Conservation (phyloP, 2,329 filamentous ascomycete species). For the Leptographium flavum region DNA sequence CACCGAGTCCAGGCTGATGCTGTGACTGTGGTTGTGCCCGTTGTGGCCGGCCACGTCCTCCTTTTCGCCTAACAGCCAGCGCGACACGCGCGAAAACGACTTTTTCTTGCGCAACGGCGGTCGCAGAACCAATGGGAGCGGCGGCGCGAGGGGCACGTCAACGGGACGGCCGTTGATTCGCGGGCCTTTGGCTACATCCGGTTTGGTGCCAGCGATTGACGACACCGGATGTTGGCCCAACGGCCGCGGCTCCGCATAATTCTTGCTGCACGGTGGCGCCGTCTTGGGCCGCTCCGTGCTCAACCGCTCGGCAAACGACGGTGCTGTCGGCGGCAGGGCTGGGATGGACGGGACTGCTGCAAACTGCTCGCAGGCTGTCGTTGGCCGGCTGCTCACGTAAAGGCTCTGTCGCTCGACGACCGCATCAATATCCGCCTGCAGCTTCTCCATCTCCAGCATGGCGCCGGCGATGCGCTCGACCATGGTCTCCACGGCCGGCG, state of each 20-base stretch:
- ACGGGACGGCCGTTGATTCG: constrained; percentile 15
- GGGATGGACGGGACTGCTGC: constrained; percentile 42
- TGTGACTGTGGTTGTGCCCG: constrained; percentile 16
- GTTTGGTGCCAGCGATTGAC: constrained; percentile 5
- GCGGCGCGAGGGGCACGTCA: constrained; percentile 33
- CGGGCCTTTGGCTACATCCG: constrained; percentile 1
- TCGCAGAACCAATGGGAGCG: constrained; percentile 42
- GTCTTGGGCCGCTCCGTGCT: constrained; percentile 29
- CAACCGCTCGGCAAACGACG: constrained; percentile 42
- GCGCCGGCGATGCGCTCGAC: constrained; percentile 41
- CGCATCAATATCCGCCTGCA: constrained; percentile 45
- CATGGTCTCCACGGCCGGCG: constrained; percentile 34
- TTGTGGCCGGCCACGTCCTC: constrained; percentile 11
- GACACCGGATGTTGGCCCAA: not conserved
- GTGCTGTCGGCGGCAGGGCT: constrained; percentile 39
- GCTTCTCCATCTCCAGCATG: constrained; percentile 42
- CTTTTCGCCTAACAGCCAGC: constrained; percentile 37
- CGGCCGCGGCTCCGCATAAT: not conserved
- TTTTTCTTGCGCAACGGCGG: constrained; percentile 52
- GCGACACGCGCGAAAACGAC: constrained; percentile 47
- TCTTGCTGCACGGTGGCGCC: constrained; percentile 13
- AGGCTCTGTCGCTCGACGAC: constrained; percentile 46
- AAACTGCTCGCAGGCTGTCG: constrained; percentile 31
- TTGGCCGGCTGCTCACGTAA: constrained; percentile 37
- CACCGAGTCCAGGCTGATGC: constrained; percentile 32